Base-by-base conservation (phyloP, 1,139 yeast genomes). In the Meyerozyma elateridarum region DNA sequence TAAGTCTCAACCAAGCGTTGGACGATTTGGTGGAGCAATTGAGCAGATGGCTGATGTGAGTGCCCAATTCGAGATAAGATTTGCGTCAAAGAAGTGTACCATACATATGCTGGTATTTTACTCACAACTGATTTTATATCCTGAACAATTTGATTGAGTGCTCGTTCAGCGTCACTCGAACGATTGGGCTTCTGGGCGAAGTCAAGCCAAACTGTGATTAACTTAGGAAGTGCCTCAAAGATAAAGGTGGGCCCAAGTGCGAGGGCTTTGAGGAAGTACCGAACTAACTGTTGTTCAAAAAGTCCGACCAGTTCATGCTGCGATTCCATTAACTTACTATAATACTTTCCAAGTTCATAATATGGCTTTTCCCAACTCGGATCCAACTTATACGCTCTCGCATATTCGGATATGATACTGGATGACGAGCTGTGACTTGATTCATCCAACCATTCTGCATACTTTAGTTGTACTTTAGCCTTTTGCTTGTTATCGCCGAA, bases 181-280 rank as follows among this genome's bases (percentile, higher is more conserved):
- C 46, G 45, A 16, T 46, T 42, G 5, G 48, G 40, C 20, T 40
- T 44, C 31, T 59, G 75, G 2, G 89, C 84, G 52, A 81, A 85
- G 48, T 91, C 96, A 13, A 93, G 64, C 98, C 98, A 93, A 13
- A 88, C 71, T 0, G 96, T 89, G 5, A 91, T 71, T 16, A 88
- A 73, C 50, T 88, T 88, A 0, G 98, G 98, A 15, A 93, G 60
- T 0, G 94, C 85, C 55, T 93, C 97, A 48, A 80, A 80, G 4
- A 85, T 71, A 49, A 77, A 83, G 29, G 75, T 72, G 6, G 79
- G 70, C 0, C 95, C 93, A 35, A 72, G 70, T 11, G 76, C 75
- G 31, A 89, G 70, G 0, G 96, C 81, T 20, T 74, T 67, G 24
- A 83, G 59, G 45, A 85, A 87, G 35, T 74, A 70, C 6, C 73